These are phyloP conservation scores for Vigna unguiculata DNA, from an alignment of 306 rosid genomes.

Conservation along the genomic window DNA sequence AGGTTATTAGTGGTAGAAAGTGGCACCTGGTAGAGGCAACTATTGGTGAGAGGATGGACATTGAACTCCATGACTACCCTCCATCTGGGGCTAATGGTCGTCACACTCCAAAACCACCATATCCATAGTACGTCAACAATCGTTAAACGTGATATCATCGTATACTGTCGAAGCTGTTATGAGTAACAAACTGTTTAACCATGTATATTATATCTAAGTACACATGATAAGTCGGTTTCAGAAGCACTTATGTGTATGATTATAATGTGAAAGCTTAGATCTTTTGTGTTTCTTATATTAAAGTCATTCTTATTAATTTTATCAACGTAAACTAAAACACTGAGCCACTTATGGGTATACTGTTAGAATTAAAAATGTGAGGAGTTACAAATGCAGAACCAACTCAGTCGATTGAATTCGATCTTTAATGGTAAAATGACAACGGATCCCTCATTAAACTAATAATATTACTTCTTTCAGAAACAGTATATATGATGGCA, in stretches of 20 bases:
- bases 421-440: too few species aligned
- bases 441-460: too few species aligned
- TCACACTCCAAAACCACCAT: slow-evolving; percentile 80
- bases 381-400: too few species aligned
- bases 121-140: slow-evolving; percentile 37
- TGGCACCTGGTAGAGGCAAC: slow-evolving; percentile 29
- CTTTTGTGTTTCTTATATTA: slow-evolving; percentile 16
- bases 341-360: too few species aligned
- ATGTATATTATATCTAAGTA: slow-evolving; percentile 34
- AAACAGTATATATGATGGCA: too few species aligned
- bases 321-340: not conserved
- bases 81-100: slow-evolving; percentile 80
- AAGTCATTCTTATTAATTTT: not conserved
- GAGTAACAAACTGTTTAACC: slow-evolving; percentile 40
- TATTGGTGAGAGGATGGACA: slow-evolving; percentile 58
- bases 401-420: too few species aligned
- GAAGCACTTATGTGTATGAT: slow-evolving; percentile 10
- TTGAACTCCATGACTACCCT: slow-evolving; percentile 80
- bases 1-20: slow-evolving; percentile 47
- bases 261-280: not conserved
- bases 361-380: too few species aligned
- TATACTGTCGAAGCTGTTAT: slow-evolving; percentile 19
- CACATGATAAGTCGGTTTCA: slow-evolving; percentile 18
- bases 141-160: slow-evolving; percentile 32
- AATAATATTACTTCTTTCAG: too few species aligned